Evolutionary conservation across 345 rosid genomes (phyloP), one percentile per base, ranked within the genome.

Genomic region (Dovyalis caffra): DNA sequence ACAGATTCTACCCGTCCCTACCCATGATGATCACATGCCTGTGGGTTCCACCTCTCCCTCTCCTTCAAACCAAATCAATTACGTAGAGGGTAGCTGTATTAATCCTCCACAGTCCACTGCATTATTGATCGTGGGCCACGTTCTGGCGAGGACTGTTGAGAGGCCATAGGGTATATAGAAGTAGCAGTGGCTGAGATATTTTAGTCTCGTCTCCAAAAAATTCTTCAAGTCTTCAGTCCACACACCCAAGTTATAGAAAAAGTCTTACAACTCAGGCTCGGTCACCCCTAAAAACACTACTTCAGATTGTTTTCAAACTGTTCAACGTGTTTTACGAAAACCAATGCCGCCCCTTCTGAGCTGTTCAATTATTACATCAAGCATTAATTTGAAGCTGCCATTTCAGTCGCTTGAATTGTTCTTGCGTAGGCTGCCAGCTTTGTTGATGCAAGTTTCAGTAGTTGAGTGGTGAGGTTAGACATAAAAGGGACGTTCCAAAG

Each of bases 21-120:
- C 31, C 49, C 25, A 10, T 4, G 65, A 74, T n/a, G 69, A 56
- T 74, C 83, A 74, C 77, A 56, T 81, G 83, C 75, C 62, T 33
- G 80, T 77, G 85, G 71, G 43, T 37, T 68, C 84, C 79, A 69
- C 75, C 11, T n/a, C 35, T 26, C 32, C 51, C 21, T 53, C 29
- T 10, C 34, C n/a, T 6, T 7, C 26, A 15, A 28, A 25, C 40
- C 62, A 16, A 40, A 28, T 72, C 38, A 20, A 28, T 33, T 7
- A 4, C 1, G 47, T 64, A 20, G 68, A 64, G 33, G 23, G 10
- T 29, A 3, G 9, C 18, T 23, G 23, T 20, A n/a, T n/a, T n/a
- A 23, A 51, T 60, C 68, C 37, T 62, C 64, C 8, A 45, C 40
- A 11, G 14, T 60, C 47, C 73, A 66, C 15, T 32, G 61, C 18